phyloP scores from a whole-genome alignment of 2,329 filamentous ascomycete genomes.

The Xylariales sp. region DNA sequence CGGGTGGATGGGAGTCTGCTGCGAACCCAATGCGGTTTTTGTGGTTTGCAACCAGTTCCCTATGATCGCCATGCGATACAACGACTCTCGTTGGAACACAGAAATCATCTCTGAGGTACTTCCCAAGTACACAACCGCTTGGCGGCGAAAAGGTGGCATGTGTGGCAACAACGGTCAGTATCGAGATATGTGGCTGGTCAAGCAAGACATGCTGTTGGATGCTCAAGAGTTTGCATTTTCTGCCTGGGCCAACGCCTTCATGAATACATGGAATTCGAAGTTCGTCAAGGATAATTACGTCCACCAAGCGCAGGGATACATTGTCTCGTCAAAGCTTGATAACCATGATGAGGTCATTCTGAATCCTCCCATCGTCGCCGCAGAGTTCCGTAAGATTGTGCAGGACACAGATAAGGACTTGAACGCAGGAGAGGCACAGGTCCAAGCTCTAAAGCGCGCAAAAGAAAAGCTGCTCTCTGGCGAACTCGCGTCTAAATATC shows the following conservation, averaged over 20 bases:
- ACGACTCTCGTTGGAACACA: background rate
- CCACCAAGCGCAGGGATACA: background rate
- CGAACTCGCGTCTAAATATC: no score
- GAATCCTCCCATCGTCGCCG: background rate
- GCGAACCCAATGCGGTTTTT: background rate
- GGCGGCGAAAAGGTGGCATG: background rate
- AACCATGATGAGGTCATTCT: background rate
- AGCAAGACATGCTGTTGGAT: background rate
- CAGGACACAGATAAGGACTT: background rate
- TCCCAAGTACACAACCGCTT: background rate
- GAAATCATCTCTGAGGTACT: background rate
- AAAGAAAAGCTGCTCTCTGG: no score
- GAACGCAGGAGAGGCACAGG: no score
- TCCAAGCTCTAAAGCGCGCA: no score
- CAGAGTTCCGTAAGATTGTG: background rate
- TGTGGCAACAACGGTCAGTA: background rate
- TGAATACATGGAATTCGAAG: background rate
- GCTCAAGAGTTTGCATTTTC: background rate
- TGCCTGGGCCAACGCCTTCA: background rate
- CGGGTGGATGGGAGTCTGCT: conserved; percentile 31
- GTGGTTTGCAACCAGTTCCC: background rate
- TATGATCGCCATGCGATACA: background rate
- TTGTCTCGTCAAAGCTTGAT: background rate
- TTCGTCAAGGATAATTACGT: background rate
- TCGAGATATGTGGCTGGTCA: background rate